Percentiles rank a stretch among this genome's conserved stretches.
Evolutionary conservation across 257 asterid species (phyloP).

Genomic region (Ligustrum vulgare): DNA sequence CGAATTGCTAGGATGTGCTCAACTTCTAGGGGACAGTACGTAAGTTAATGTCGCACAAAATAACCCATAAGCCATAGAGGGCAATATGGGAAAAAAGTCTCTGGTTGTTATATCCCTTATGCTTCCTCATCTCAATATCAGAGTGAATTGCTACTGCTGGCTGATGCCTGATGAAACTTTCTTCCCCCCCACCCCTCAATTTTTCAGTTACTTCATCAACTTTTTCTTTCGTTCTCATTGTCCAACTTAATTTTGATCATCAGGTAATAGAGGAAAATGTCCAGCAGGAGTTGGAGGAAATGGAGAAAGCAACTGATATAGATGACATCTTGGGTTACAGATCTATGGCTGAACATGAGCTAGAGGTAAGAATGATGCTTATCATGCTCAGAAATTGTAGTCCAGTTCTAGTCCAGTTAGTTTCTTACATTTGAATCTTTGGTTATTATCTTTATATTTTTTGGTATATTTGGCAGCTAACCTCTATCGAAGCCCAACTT

Average conservation of each 20-base stretch:
- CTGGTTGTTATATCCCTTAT: neutral
- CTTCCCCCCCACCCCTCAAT: neutral
- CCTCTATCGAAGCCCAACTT: neutral
- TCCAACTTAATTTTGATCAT: conserved; percentile 22
- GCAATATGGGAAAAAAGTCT: no score
- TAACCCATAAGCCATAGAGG: no score
- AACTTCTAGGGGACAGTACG: no score
- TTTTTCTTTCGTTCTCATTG: neutral
- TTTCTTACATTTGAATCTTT: conserved; percentile 12
- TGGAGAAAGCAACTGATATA: conserved; percentile 83
- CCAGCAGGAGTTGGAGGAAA: conserved; percentile 70
- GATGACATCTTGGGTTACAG: conserved; percentile 84
- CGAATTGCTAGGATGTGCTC: no score
- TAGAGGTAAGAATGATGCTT: conserved; percentile 52
- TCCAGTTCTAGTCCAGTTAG: conserved; percentile 19
- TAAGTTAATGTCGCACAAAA: no score
- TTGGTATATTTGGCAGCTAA: conserved; percentile 14
- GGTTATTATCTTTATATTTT: neutral
- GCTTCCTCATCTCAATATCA: neutral
- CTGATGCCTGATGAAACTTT: neutral
- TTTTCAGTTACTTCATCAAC: conserved; percentile 3
- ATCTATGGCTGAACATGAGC: conserved; percentile 81
- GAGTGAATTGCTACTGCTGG: neutral
- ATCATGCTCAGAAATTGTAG: neutral
- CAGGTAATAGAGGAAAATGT: conserved; percentile 73